A percentile compares a stretch with the other conserved stretches of the same genome.
These are phyloP conservation scores for Cyamopsis tetragonoloba DNA, from an alignment of 306 rosid species.

Conservation along the genomic window DNA sequence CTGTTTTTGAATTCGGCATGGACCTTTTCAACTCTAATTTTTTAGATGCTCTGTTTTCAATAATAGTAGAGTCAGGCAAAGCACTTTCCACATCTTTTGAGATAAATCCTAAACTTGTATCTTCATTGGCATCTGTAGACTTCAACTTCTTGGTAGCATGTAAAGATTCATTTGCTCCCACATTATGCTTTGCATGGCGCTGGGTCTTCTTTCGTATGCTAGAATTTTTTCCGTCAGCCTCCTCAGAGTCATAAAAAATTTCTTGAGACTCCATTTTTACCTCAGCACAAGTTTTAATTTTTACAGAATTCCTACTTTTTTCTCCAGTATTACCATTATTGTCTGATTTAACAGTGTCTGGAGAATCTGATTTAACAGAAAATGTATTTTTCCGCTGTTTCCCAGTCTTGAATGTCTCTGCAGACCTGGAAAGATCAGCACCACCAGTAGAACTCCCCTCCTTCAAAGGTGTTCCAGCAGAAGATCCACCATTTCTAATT, in stretches of 20 bases:
- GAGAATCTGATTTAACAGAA: conserved; percentile 37
- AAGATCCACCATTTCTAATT: conserved; percentile 37
- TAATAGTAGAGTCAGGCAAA: conserved; percentile 40
- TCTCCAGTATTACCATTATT: conserved; percentile 39
- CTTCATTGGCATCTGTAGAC: conserved; percentile 44
- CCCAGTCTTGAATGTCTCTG: conserved; percentile 46
- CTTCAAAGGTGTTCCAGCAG: conserved; percentile 39
- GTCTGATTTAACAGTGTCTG: conserved; percentile 39
- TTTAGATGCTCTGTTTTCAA: conserved; percentile 46
- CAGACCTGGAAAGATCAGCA: conserved; percentile 38
- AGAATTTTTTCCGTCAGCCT: conserved; percentile 35
- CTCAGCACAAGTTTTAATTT: conserved; percentile 36
- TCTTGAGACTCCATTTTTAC: conserved; percentile 33
- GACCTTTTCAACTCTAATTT: conserved; percentile 48
- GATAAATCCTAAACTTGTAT: conserved; percentile 29
- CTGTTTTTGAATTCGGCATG: conserved; percentile 48
- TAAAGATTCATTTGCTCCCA: conserved; percentile 42
- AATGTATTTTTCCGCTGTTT: conserved; percentile 40
- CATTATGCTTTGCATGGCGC: conserved; percentile 39
- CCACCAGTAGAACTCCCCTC: conserved; percentile 30
- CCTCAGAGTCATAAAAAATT: conserved; percentile 31
- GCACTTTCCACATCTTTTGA: conserved; percentile 40
- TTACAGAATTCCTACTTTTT: conserved; percentile 42
- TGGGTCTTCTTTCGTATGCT: conserved; percentile 51
- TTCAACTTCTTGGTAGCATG: conserved; percentile 62